Base-by-base conservation (phyloP, 768 basidiomycete genomes). In the Boletus rubropictus region DNA sequence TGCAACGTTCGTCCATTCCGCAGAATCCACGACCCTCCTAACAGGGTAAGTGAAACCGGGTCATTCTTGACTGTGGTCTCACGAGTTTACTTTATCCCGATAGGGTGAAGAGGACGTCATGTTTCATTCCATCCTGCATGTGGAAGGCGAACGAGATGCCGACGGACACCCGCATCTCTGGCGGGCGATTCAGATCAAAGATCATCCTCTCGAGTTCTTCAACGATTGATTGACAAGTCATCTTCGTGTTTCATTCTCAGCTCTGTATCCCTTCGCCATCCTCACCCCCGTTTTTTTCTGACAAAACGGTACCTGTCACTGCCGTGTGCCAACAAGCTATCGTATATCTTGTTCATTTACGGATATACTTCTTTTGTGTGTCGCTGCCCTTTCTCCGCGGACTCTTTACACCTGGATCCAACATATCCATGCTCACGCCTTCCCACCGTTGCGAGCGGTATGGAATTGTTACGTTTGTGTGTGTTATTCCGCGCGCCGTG, bases 21-120 rank as follows among this genome's bases (percentile, higher is more conserved):
- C 61, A 86, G 85, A 55, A 82, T 87, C 53, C 84, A 87, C 58
- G 84, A 86, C 57, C 82, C 86, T 42, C 84, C 81, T 2, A 82
- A 84, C 69, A 73, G 76, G 64, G 85, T 82, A 63, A 48, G 74
- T 61, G 38, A 29, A 25, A 25, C 27, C 25, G 46, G 21, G 31
- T 35, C 31, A 29, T 46, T 40, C 31, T 20, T 35, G 20, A 38
- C 35, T 11, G 18, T 35, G 10, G 35, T 48, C 52, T 50, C 48
- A 51, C 44, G 31, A 43, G 37, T 35, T 40, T 21, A 28, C 41
- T 51, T 43, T 43, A 39, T 44, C 24, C 42, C 38, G 31, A 49
- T 54, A 88, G 84, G 85, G 83, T 35, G 66, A 68, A 2, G 75
- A 80, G 51, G 83, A 86, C 51, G 76, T 88, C 43, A 67, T 49